phyloP scores from a whole-genome alignment of 1,284 basidiomycete species.

The Earliella scabrosa region DNA sequence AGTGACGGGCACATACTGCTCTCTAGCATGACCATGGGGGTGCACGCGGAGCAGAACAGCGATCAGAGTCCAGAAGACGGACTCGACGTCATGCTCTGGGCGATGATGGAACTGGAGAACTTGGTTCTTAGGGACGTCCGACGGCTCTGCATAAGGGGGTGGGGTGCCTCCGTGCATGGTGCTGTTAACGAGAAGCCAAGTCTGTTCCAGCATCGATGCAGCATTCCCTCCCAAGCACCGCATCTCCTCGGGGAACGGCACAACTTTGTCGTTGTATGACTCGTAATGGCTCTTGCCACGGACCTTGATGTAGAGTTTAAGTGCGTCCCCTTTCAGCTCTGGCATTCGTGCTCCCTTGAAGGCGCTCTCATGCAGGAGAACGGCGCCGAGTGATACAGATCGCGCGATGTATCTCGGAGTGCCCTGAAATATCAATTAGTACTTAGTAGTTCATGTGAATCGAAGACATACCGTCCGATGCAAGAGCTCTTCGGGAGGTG shows the following conservation, averaged over 20 bases:
- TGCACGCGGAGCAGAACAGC: not conserved
- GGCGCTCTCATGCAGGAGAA: too few relatives aligned
- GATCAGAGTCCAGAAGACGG: not conserved
- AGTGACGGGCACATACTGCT: not conserved
- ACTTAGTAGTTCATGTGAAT: not conserved
- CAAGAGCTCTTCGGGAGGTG: not conserved
- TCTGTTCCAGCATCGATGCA: too few relatives aligned
- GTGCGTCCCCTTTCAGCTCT: not conserved
- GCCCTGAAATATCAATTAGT: not conserved
- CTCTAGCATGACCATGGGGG: not conserved
- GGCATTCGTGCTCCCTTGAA: not conserved
- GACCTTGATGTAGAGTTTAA: not conserved
- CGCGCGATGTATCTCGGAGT: not conserved
- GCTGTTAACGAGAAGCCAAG: too few relatives aligned
- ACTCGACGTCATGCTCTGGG: constrained; percentile 1
- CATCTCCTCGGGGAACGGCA: too few relatives aligned
- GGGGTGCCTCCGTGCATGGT: not conserved
- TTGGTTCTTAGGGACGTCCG: too few relatives aligned
- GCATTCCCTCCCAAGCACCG: too few relatives aligned
- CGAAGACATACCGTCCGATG: not conserved
- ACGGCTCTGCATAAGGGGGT: not conserved
- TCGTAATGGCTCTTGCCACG: not conserved
- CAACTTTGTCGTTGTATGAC: not conserved
- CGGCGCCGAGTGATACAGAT: not conserved
- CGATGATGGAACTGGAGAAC: not conserved